Percentiles rank a stretch among this genome's conserved stretches.
Evolutionary conservation across 1,139 yeast genomes (phyloP).

Genomic region (Blastobotrys buckinghamii): DNA sequence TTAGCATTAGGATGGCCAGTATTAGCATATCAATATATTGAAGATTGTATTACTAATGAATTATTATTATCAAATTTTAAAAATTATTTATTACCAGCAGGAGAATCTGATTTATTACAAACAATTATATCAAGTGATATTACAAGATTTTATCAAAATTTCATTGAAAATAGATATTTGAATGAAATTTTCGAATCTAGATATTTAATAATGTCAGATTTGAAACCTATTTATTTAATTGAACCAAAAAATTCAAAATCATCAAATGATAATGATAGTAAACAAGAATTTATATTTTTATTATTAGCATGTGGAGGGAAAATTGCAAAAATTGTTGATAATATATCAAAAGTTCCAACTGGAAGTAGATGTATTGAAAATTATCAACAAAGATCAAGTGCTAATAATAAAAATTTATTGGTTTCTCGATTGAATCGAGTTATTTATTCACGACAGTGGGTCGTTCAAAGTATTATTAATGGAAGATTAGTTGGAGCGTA

Average conservation of each 20-base stretch:
- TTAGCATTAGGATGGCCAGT: constrained; percentile 91
- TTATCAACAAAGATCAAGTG: not conserved
- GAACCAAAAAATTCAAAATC: constrained; percentile 1
- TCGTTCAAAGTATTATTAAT: constrained; percentile 31
- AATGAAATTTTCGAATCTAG: not conserved
- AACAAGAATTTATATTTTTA: constrained; percentile 6
- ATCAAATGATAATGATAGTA: not conserved
- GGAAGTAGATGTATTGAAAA: not conserved
- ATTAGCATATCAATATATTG: constrained; percentile 53
- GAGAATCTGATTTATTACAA: constrained; percentile 43
- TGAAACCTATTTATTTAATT: not conserved
- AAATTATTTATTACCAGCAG: constrained; percentile 65
- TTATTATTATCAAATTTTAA: constrained; percentile 39
- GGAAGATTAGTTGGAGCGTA: constrained; percentile 29
- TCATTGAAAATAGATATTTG: not conserved
- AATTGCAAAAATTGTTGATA: not conserved
- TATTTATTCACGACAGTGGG: constrained; percentile 29
- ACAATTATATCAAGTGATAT: constrained; percentile 6
- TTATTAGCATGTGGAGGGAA: constrained; percentile 1
- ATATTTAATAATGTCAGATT: not conserved
- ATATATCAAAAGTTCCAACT: not conserved
- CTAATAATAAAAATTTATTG: not conserved
- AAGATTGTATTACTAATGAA: constrained; percentile 43
- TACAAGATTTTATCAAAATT: not conserved
- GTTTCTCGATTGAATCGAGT: constrained; percentile 2